phyloP scores from a whole-genome alignment of 768 basidiomycete genomes.

The Royoungia palumana region DNA sequence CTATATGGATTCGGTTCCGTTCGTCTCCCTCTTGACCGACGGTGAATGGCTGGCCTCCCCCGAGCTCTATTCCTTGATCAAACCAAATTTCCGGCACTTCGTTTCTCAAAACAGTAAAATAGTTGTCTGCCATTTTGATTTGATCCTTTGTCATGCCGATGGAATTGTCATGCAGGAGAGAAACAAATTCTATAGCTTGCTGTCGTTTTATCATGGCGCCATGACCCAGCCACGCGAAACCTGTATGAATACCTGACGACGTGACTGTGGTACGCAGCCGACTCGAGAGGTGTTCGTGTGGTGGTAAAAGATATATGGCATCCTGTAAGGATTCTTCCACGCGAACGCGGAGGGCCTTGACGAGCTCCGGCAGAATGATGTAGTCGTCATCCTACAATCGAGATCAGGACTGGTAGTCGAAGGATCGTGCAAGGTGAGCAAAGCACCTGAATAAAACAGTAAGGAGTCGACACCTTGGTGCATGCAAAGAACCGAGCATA shows the following conservation, averaged over 20 bases:
- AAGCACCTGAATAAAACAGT: constrained; percentile 61
- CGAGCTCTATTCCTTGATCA: constrained; percentile 58
- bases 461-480: constrained; percentile 44
- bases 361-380: constrained; percentile 54
- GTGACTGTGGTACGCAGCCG: constrained; percentile 44
- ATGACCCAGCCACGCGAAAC: constrained; percentile 67
- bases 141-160: constrained; percentile 48
- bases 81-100: constrained; percentile 59
- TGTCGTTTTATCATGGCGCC: constrained; percentile 51
- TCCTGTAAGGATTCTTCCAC: constrained; percentile 25
- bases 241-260: constrained; percentile 41
- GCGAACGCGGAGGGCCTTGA: constrained; percentile 46
- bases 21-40: constrained; percentile 54
- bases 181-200: constrained; percentile 45
- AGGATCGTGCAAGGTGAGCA: neutral
- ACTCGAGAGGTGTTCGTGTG: constrained; percentile 58
- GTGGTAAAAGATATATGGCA: constrained; percentile 54
- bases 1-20: constrained; percentile 57
- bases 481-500: constrained; percentile 62
- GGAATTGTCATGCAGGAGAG: constrained; percentile 35
- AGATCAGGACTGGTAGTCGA: constrained; percentile 4
- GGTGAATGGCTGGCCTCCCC: constrained; percentile 60
- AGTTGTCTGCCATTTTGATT: constrained; percentile 67
- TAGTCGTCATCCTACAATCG: constrained; percentile 63
- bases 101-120: constrained; percentile 59